Conservation (phyloP, 116 monocot genomes). For the Trichopus zeylanicus region DNA sequence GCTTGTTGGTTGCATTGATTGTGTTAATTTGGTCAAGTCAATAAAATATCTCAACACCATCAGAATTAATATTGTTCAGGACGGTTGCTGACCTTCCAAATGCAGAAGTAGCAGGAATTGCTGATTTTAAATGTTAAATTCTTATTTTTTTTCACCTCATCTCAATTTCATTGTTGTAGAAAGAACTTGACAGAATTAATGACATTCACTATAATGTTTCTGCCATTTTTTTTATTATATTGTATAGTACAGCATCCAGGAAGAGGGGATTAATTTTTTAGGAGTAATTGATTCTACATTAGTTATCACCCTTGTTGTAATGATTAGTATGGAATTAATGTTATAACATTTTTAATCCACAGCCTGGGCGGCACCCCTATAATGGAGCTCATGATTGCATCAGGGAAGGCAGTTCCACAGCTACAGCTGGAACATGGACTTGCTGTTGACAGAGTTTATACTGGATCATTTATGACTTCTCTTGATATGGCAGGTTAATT, state of each 20-base stretch:
- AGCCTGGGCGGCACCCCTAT: slow-evolving; percentile 83
- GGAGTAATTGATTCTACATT: too few relatives aligned
- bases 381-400: slow-evolving; percentile 96
- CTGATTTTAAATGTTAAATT: too few relatives aligned
- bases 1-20: background rate
- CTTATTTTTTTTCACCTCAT: background rate
- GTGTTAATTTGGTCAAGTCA: background rate
- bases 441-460: slow-evolving; percentile 96
- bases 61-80: background rate
- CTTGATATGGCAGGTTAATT: slow-evolving; percentile 93
- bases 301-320: background rate
- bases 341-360: slow-evolving; percentile 5
- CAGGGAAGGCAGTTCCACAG: slow-evolving; percentile 80
- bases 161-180: background rate
- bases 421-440: slow-evolving; percentile 89
- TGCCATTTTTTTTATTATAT: too few relatives aligned
- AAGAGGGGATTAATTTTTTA: too few relatives aligned
- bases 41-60: background rate
- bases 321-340: background rate
- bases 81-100: background rate
- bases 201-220: too few relatives aligned
- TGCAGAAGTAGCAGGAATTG: too few relatives aligned
- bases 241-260: too few relatives aligned
- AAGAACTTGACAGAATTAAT: background rate
- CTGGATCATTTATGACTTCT: slow-evolving; percentile 90